A percentile compares a stretch with the other conserved stretches of the same genome.
Conservation (phyloP, 805 yeast species). For the Metschnikowia dekortorum region DNA sequence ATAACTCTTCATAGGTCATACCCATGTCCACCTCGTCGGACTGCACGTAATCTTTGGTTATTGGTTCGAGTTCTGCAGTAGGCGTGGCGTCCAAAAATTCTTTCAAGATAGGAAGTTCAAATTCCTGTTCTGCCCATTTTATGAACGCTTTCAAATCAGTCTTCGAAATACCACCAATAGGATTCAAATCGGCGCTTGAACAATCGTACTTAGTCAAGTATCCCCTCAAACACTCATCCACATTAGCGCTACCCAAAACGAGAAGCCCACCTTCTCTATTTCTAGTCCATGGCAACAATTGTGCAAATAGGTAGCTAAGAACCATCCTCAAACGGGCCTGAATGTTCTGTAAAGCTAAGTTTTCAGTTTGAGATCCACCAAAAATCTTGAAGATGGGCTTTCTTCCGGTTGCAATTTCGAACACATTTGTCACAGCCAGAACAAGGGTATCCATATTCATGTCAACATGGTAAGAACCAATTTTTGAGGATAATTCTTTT, state of each 20-base stretch:
- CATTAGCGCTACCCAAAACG: slow-evolving; percentile 94
- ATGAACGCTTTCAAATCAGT: slow-evolving; percentile 87
- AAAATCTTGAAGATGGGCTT: slow-evolving; percentile 84
- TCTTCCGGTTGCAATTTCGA: slow-evolving; percentile 87
- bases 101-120: slow-evolving; percentile 69
- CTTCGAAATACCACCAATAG: slow-evolving; percentile 98
- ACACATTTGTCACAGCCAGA: slow-evolving; percentile 63
- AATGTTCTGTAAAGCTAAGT: slow-evolving; percentile 90
- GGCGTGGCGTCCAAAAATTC: slow-evolving; percentile 90
- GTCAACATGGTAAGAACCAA: slow-evolving; percentile 89
- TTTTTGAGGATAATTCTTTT: slow-evolving; percentile 60
- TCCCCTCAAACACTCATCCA: slow-evolving; percentile 94
- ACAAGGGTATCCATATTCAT: slow-evolving; percentile 89
- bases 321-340: slow-evolving; percentile 98
- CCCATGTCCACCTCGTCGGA: slow-evolving; percentile 99
- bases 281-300: slow-evolving; percentile 91
- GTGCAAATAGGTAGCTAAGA: slow-evolving; percentile 87
- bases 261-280: slow-evolving; percentile 69
- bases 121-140: slow-evolving; percentile 65
- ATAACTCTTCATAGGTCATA: slow-evolving; percentile 90
- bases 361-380: slow-evolving; percentile 91
- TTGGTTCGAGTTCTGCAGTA: slow-evolving; percentile 97
- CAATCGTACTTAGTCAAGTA: slow-evolving; percentile 96
- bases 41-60: slow-evolving; percentile 86
- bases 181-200: slow-evolving; percentile 95